Percentiles rank a stretch among this genome's conserved stretches.
Conservation (phyloP, 2,329 filamentous ascomycete species). For the Pseudogymnoascus sp. region DNA sequence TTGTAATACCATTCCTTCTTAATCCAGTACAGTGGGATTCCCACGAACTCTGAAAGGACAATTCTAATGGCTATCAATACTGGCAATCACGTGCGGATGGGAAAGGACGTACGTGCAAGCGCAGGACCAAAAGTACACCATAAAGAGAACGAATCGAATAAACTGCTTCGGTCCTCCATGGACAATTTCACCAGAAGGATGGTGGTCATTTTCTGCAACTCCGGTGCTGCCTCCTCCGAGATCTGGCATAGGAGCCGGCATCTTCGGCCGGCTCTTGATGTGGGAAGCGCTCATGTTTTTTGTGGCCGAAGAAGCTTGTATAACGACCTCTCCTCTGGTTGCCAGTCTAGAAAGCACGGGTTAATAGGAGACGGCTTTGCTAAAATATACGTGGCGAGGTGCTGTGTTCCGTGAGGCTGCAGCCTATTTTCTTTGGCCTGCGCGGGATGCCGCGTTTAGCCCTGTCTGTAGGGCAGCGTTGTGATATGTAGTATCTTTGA, state of each 20-base stretch:
- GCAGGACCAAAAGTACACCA: constrained; percentile 24
- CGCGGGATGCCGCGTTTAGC: background rate
- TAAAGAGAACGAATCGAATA: constrained; percentile 22
- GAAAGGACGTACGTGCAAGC: constrained; percentile 25
- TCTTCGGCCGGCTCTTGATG: constrained; percentile 11
- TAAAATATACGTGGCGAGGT: background rate
- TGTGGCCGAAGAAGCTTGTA: background rate
- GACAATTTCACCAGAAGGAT: constrained; percentile 29
- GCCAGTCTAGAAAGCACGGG: background rate
- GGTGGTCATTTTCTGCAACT: constrained; percentile 19
- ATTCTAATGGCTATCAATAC: constrained; percentile 39
- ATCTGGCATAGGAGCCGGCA: constrained; percentile 12
- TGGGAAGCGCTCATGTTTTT: background rate
- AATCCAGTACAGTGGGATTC: constrained; percentile 64
- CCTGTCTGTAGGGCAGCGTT: background rate
- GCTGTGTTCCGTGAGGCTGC: background rate
- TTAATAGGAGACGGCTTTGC: background rate
- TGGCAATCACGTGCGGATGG: background rate
- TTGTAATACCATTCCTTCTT: constrained; percentile 72
- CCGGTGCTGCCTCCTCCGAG: constrained; percentile 14
- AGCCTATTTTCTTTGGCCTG: background rate
- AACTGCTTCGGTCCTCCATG: constrained; percentile 25
- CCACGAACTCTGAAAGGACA: constrained; percentile 64
- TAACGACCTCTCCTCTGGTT: background rate
- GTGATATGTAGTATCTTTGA: background rate